Conservation (phyloP, 495 filamentous ascomycete genomes). For the Friedmanniomyces simplex region DNA sequence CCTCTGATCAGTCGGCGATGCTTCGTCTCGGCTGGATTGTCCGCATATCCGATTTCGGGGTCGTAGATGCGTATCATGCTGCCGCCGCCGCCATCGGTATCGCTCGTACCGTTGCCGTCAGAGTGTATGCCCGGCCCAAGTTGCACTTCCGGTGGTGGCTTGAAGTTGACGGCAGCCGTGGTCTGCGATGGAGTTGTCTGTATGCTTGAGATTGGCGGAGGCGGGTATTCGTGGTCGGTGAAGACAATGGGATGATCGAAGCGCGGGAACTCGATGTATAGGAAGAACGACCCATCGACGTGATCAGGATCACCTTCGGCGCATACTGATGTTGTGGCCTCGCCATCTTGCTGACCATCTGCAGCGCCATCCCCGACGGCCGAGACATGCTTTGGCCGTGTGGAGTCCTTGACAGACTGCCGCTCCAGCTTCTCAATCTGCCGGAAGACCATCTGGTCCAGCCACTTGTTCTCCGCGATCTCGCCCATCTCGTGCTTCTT, state of each 20-base stretch:
- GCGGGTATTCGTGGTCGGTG: constrained; percentile 81
- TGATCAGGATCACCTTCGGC: constrained; percentile 33
- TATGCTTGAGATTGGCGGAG: constrained; percentile 67
- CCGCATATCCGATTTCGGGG: constrained; percentile 74
- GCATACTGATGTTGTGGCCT: constrained; percentile 12
- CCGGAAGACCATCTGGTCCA: constrained; percentile 86
- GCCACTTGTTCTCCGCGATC: constrained; percentile 83
- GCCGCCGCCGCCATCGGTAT: constrained; percentile 42
- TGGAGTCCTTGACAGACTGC: constrained; percentile 13
- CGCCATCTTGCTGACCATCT: constrained; percentile 32
- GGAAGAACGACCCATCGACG: constrained; percentile 52
- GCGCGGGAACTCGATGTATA: constrained; percentile 84
- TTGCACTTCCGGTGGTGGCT: constrained; percentile 70
- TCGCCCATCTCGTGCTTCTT: constrained; percentile 99
- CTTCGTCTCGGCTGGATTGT: constrained; percentile 93
- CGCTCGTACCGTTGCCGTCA: constrained; percentile 25
- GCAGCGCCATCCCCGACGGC: constrained; percentile 23
- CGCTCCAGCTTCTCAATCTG: constrained; percentile 55
- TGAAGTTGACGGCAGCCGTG: constrained; percentile 41
- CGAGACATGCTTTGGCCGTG: constrained; percentile 1
- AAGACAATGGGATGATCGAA: constrained; percentile 97
- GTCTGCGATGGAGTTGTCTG: constrained; percentile 43
- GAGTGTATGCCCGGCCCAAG: constrained; percentile 74
- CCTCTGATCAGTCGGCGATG: constrained; percentile 84
- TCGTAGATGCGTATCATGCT: constrained; percentile 80